phyloP scores from a whole-genome alignment of 2,329 filamentous ascomycete species.

The Claviceps citrina region DNA sequence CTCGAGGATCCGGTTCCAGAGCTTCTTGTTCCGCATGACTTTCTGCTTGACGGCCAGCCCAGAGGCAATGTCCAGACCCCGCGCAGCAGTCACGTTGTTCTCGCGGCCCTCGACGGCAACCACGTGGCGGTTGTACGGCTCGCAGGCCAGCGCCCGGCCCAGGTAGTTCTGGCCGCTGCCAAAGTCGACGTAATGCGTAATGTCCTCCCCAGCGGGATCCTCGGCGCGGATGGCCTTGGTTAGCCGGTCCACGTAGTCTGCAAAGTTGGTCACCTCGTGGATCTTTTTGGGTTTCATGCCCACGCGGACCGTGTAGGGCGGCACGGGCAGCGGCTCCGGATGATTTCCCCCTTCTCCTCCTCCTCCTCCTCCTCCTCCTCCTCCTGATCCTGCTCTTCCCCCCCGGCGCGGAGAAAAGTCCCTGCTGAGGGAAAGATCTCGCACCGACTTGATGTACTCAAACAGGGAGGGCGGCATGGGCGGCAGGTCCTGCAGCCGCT shows the following conservation, averaged over 20 bases:
- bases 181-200: slow-evolving; percentile 88
- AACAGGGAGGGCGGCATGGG: slow-evolving; percentile 43
- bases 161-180: slow-evolving; percentile 95
- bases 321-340: slow-evolving; percentile 33
- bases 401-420: slow-evolving; percentile 34
- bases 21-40: slow-evolving; percentile 70
- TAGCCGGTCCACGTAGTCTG: slow-evolving; percentile 59
- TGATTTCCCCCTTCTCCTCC: too few relatives aligned
- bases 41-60: slow-evolving; percentile 59
- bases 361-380: too few relatives aligned
- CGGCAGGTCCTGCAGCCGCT: slow-evolving; percentile 11
- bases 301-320: slow-evolving; percentile 59
- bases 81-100: slow-evolving; percentile 74
- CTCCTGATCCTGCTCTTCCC: slow-evolving; percentile 3
- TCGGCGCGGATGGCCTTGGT: slow-evolving; percentile 35
- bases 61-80: slow-evolving; percentile 68
- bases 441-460: slow-evolving; percentile 56
- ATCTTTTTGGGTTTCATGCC: slow-evolving; percentile 96
- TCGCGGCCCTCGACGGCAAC: slow-evolving; percentile 81
- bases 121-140: slow-evolving; percentile 73
- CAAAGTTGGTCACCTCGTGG: slow-evolving; percentile 84
- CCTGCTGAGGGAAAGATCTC: slow-evolving; percentile 51
- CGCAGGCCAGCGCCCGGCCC: slow-evolving; percentile 68
- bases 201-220: slow-evolving; percentile 35
- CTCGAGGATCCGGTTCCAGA: slow-evolving; percentile 42